phyloP scores from a whole-genome alignment of 2,329 filamentous ascomycete genomes.

The Harringtonia aguacate region DNA sequence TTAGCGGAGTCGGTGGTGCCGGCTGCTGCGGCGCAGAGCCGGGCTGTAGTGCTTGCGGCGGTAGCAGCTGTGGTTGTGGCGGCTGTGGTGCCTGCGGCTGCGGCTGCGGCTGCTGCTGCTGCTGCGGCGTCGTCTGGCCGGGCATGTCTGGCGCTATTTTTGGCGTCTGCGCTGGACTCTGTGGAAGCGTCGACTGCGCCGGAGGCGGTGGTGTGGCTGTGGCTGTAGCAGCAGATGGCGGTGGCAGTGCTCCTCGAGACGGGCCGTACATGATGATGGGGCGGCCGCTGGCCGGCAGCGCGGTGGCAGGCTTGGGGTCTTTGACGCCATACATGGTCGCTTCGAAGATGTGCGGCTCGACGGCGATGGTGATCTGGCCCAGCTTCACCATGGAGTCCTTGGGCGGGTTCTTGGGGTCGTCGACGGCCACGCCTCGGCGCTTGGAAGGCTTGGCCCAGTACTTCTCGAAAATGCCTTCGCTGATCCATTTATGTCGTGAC shows the following conservation, averaged over 20 bases:
- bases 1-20: neutral
- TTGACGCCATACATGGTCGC: constrained; percentile 65
- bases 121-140: neutral
- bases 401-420: constrained; percentile 55
- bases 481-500: constrained; percentile 64
- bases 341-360: constrained; percentile 73
- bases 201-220: constrained; percentile 24
- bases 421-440: constrained; percentile 52
- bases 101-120: neutral
- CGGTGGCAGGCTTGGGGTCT: constrained; percentile 42
- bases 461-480: constrained; percentile 62
- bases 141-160: neutral
- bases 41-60: neutral
- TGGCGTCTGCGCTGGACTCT: constrained; percentile 14
- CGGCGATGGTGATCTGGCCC: constrained; percentile 61
- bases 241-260: constrained; percentile 50
- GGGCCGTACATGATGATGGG: constrained; percentile 58
- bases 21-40: neutral
- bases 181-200: constrained; percentile 14
- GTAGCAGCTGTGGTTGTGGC: neutral
- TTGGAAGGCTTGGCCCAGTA: constrained; percentile 68
- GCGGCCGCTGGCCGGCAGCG: constrained; percentile 28
- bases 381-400: constrained; percentile 64
- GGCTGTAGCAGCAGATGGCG: constrained; percentile 11
- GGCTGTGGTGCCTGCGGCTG: neutral